These are phyloP conservation scores for Scheffersomyces segobiensis DNA, from an alignment of 1,139 yeast species.

Conservation along the genomic window DNA sequence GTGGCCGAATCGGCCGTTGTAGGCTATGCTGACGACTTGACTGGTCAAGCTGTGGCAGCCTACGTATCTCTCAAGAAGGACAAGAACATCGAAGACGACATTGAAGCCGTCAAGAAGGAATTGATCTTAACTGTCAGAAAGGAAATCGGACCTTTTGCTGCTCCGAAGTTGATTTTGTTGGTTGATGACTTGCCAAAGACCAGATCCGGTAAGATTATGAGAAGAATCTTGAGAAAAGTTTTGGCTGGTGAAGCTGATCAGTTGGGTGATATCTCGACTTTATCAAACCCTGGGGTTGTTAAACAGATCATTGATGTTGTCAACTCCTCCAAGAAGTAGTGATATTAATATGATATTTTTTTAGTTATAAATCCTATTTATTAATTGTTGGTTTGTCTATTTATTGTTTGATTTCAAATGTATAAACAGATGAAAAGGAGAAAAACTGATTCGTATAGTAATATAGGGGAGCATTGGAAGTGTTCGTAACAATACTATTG, in stretches of 20 bases:
- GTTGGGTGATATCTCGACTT: slow-evolving; percentile 76
- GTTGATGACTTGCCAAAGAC: slow-evolving; percentile 83
- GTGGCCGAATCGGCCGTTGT: slow-evolving; percentile 82
- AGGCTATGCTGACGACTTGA: slow-evolving; percentile 77
- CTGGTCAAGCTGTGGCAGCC: slow-evolving; percentile 84
- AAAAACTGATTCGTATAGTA: not conserved
- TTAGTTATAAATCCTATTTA: not conserved
- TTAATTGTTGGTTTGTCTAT: not conserved
- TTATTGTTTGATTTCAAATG: slow-evolving; percentile 1
- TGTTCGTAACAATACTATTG: too few relatives aligned
- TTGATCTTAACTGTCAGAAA: slow-evolving; percentile 71
- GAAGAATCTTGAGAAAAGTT: slow-evolving; percentile 77
- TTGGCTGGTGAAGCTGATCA: slow-evolving; percentile 79
- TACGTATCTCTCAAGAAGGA: slow-evolving; percentile 65
- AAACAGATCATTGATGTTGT: slow-evolving; percentile 64
- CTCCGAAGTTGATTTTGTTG: slow-evolving; percentile 69
- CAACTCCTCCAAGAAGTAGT: slow-evolving; percentile 22
- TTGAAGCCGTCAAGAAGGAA: slow-evolving; percentile 64
- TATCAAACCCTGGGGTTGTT: slow-evolving; percentile 72
- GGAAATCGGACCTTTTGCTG: slow-evolving; percentile 84
- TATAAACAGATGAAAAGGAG: not conserved
- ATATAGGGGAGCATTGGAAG: too few relatives aligned
- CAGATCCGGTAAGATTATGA: slow-evolving; percentile 82
- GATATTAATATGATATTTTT: not conserved
- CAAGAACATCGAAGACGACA: slow-evolving; percentile 38